phyloP scores from a whole-genome alignment of 2,329 filamentous ascomycete species.

The Hypoxylon sp. region DNA sequence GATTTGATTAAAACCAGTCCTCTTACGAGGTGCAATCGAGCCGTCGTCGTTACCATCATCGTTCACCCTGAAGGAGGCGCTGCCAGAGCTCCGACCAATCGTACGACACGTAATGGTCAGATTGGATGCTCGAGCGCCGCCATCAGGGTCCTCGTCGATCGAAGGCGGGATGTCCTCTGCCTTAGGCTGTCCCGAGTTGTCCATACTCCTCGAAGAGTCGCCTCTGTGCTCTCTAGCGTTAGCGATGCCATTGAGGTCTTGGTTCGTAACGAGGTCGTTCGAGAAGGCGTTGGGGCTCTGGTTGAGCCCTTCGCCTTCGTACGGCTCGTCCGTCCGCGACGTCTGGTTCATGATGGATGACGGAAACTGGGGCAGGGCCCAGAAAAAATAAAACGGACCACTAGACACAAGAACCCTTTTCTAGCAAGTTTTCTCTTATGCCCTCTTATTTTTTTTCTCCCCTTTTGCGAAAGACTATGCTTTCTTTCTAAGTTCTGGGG shows the following conservation, averaged over 20 bases:
- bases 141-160: constrained; percentile 45
- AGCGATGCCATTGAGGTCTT: constrained; percentile 68
- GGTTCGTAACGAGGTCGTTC: constrained; percentile 70
- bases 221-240: constrained; percentile 58
- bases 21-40: constrained; percentile 21
- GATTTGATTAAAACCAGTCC: constrained; percentile 41
- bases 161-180: constrained; percentile 41
- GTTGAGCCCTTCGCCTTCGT: constrained; percentile 62
- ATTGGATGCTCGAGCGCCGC: constrained; percentile 23
- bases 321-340: constrained; percentile 59
- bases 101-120: constrained; percentile 45
- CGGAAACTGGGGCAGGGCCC: constrained; percentile 15
- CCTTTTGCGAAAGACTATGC: constrained; percentile 5
- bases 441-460: neutral
- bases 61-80: constrained; percentile 35
- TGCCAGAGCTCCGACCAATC: constrained; percentile 47
- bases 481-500: neutral
- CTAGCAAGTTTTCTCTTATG: constrained; percentile 13
- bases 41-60: constrained; percentile 18
- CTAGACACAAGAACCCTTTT: constrained; percentile 16
- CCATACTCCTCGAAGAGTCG: constrained; percentile 45
- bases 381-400: constrained; percentile 11
- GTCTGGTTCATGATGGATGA: constrained; percentile 52
- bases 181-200: constrained; percentile 51
- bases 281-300: constrained; percentile 69